A percentile compares a stretch with the other conserved stretches of the same genome.
Conservation (phyloP, 805 yeast species). For the Barnettozyma populi region DNA sequence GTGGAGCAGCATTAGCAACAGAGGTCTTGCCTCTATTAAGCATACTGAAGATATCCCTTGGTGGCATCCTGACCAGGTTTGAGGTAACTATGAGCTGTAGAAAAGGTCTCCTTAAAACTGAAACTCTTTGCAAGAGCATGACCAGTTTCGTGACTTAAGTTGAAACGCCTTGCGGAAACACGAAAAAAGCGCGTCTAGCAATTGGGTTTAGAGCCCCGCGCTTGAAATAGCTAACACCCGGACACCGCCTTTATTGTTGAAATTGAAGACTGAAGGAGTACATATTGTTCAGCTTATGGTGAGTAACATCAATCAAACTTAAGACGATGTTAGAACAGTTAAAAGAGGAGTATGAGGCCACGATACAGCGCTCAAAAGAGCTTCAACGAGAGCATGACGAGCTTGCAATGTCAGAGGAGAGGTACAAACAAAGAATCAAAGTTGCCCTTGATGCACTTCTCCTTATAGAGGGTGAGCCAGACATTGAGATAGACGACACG, state of each 20-base stretch:
- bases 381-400: not conserved
- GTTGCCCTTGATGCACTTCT: not conserved
- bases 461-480: not conserved
- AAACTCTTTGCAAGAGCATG: not conserved
- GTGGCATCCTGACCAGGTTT: not conserved
- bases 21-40: not conserved
- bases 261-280: too few relatives aligned
- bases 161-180: not conserved
- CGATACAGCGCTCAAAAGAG: not conserved
- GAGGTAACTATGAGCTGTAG: not conserved
- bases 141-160: not conserved
- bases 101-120: not conserved
- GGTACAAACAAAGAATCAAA: not conserved
- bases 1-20: not conserved
- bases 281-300: too few relatives aligned
- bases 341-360: not conserved
- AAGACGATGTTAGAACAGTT: not conserved
- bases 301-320: not conserved
- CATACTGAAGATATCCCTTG: conserved; percentile 2
- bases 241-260: too few relatives aligned
- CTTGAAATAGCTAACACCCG: not conserved
- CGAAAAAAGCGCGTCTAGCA: not conserved
- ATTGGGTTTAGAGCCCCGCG: not conserved
- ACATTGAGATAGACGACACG: not conserved
- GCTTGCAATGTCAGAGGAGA: not conserved